Percentiles rank a stretch among this genome's conserved stretches.
Evolutionary conservation across 495 filamentous ascomycete genomes (phyloP).

Genomic region (Aspergillus bertholletiae): DNA sequence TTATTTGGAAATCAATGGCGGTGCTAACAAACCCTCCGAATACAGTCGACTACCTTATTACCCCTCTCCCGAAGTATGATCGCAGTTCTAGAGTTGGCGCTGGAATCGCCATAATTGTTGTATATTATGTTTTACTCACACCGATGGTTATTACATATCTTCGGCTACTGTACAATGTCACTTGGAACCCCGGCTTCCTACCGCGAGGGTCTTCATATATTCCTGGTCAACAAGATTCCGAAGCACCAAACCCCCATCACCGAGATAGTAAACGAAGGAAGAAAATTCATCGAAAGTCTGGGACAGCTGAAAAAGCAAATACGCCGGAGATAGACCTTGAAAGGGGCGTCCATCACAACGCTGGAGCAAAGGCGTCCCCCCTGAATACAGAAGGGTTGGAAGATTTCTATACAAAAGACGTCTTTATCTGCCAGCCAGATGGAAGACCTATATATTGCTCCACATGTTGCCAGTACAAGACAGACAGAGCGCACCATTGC

Average conservation of each 20-base stretch:
- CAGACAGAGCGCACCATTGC: constrained; percentile 81
- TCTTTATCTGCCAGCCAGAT: constrained; percentile 76
- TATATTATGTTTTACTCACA: constrained; percentile 68
- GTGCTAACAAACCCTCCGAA: neutral
- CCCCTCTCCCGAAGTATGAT: constrained; percentile 40
- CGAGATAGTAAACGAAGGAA: constrained; percentile 13
- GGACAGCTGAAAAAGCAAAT: constrained; percentile 21
- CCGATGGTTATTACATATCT: constrained; percentile 64
- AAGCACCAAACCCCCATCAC: constrained; percentile 12
- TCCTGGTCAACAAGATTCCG: constrained; percentile 13
- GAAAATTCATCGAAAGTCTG: constrained; percentile 15
- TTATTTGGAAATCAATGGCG: neutral
- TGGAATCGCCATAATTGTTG: constrained; percentile 63
- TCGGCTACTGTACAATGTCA: constrained; percentile 62
- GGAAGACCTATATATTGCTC: constrained; percentile 80
- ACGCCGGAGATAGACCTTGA: constrained; percentile 23
- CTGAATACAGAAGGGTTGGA: constrained; percentile 35
- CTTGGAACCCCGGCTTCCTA: constrained; percentile 65
- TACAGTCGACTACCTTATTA: constrained; percentile 63
- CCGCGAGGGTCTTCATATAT: constrained; percentile 46
- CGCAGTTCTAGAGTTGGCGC: constrained; percentile 44
- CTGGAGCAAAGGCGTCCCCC: constrained; percentile 20
- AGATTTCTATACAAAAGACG: constrained; percentile 71
- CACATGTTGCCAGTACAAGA: constrained; percentile 76
- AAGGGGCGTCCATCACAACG: constrained; percentile 16